Evolutionary conservation across 1,284 basidiomycete genomes (phyloP), one percentile per base, ranked within the genome.

Genomic region (Puccinia horiana): DNA sequence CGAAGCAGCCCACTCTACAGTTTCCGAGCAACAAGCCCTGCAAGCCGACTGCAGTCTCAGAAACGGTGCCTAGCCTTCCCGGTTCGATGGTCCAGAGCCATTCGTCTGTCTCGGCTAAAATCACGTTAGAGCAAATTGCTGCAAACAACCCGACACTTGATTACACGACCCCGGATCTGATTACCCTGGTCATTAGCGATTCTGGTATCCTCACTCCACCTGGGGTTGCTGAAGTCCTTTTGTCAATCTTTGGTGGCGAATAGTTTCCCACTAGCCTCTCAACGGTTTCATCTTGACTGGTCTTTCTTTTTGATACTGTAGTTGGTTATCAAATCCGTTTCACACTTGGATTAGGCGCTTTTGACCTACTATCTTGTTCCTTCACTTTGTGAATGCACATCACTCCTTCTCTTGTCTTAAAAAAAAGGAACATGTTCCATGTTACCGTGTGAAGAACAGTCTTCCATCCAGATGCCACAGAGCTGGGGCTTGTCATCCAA

Each of bases 171-270:
- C 85, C 85, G 1, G 85, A 86, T 65, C 79, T 95, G 84, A 95
- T 96, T 84, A 92, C 93, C 18, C 90, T 96, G 47, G 92, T 97
- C 47, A 94, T 97, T 85, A 94, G 93, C 82, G 95, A 97, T 84
- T 92, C 96, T 37, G 95, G 95, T 49, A 93, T 94, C 84, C 89
- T 97, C 83, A 96, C 95, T 26, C 95, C 95, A 58, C 92, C 93
- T 87, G 94, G 93, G 81, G 94, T 96, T 75, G 94, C 93, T 86
- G 93, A 94, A 87, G 94, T 94, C 86, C 89, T 95, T 82, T 93
- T 95, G 83, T 93, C 93, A 83, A 94, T 95, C 91, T 95, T 95
- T 78, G 75, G 82, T 88, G 91, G 83, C 76, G 32, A 61, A 82
- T 75, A 84, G 72, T 47, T 47, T 8, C 44, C 8, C 9, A 52